Base-by-base conservation (phyloP, 441 rosid species). In the Corymbia citriodora region DNA sequence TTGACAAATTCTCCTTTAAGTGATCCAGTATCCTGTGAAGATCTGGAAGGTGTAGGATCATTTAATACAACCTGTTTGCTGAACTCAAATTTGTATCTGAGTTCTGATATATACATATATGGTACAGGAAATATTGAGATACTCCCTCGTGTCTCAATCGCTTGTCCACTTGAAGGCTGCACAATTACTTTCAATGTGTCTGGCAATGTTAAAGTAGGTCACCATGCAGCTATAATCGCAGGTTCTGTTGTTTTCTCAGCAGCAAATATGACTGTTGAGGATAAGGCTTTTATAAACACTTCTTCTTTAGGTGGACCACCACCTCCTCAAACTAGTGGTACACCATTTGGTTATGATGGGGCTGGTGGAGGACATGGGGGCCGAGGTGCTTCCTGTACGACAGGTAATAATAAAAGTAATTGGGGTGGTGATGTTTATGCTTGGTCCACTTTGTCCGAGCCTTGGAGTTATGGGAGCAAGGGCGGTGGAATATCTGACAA, bases 291-390 rank as follows among this genome's bases (percentile, higher is more conserved):
- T 53, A 94, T 98, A 87, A 94, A 97, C 90, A 94, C 99, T 52
- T 95, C 99, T 89, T 95, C 96, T 49, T 93, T 98, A 92, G 98
- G 96, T 89, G 99, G 99, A 57, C 85, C 93, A 40, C 99, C 99
- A 14, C 99, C 99, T 90, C 92, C 99, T 92, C 99, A 97, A 94
- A 98, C 99, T 87, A 97, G 99, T 93, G 99, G 99, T 82, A 97
- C 99, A 10, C 99, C 99, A 2, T 92, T 92, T 91, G 98, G 97
- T 53, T 90, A 52, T 92, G 98, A 96, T 89, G 98, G 99, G 89
- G 98, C 96, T 33, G 99, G 99, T 91, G 99, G 99, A 92, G 99
- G 99, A 49, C 99, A 98, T 91, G 99, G 99, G 50, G 99, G 99
- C 13, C 94, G 99, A 85, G 99, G 99, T 91, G 99, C 99, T 92